These are phyloP conservation scores for Cryphonectria carpinicola DNA, from an alignment of 2,329 filamentous ascomycete genomes.

Conservation along the genomic window DNA sequence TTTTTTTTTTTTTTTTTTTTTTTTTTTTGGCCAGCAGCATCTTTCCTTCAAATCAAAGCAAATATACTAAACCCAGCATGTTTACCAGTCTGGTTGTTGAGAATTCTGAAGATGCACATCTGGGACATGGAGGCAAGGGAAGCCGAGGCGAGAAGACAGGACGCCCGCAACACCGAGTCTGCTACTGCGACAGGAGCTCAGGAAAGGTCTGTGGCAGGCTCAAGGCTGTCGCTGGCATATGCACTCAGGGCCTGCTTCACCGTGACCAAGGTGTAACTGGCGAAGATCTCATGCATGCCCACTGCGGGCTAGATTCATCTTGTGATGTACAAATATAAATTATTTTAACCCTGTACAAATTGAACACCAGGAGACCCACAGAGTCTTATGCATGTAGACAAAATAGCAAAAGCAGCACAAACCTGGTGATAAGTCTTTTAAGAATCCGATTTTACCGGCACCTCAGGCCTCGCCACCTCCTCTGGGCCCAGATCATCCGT, in stretches of 20 bases:
- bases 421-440: not conserved
- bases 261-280: slow-evolving; percentile 23
- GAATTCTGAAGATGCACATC: slow-evolving; percentile 49
- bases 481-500: slow-evolving; percentile 5
- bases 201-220: not conserved
- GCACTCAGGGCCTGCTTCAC: slow-evolving; percentile 26
- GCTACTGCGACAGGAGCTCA: slow-evolving; percentile 15
- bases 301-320: not conserved
- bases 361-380: not conserved
- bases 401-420: not conserved
- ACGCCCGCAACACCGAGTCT: slow-evolving; percentile 35
- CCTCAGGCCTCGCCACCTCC: not conserved
- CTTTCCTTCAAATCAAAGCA: slow-evolving; percentile 1
- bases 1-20: no score
- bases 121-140: slow-evolving; percentile 38
- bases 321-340: not conserved
- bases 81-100: slow-evolving; percentile 44
- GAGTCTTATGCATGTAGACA: not conserved
- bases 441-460: not conserved
- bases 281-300: not conserved
- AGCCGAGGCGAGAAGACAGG: slow-evolving; percentile 37
- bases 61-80: slow-evolving; percentile 17
- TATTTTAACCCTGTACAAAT: slow-evolving; percentile 19
- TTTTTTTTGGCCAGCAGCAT: no score
- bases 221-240: slow-evolving; percentile 19